Base-by-base conservation (phyloP, 2,329 filamentous ascomycete species). In the Colletotrichum abscissum region DNA sequence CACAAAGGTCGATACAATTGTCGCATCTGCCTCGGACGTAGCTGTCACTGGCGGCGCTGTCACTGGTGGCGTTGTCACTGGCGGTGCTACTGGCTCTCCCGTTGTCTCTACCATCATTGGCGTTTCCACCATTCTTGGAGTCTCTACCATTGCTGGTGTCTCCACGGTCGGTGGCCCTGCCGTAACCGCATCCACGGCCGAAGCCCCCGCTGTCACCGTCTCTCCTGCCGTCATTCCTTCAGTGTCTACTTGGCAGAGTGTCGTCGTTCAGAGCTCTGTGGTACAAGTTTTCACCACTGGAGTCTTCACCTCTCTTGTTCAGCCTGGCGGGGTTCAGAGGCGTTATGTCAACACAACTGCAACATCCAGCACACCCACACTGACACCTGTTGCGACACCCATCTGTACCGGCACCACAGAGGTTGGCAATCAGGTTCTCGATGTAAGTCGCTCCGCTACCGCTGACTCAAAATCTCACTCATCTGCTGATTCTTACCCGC, bases 381-480 rank as follows among this genome's bases (percentile, higher is more conserved):
- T 60, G 2, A 74, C 68, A n/a, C 63, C 68, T 30, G 72, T 72
- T 5, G 14, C 73, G 22, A 67, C 66, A 2, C 74, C 74, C n/a
- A 72, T 75, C 52, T 75, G 74, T 55, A 73, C 74, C 2, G 74
- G 74, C 6, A 67, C 74, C 14, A 75, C 70, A 5, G 75, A 79
- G 22, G 78, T 84, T 54, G 83, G 83, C 24, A 85, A 85, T 56
- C 77, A 75, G 6, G 83, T 82, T 12, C 73, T 85, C 24, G 77
- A 83, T 74, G 83, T 85, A 76, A 80, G 83, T 78, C 62, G 63
- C 6, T 30, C 38, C 35, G 75, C 81, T 73, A 79, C 72, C n/a
- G 2, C 30, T 19, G 26, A 2, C 12, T 7, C 33, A 35, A 11
- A 11, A 11, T 35, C 11, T 9, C 14, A 42, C 30, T 28, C 11